Evolutionary conservation across 768 basidiomycete species (phyloP).

Genomic region (Kondoa malvinella): DNA sequence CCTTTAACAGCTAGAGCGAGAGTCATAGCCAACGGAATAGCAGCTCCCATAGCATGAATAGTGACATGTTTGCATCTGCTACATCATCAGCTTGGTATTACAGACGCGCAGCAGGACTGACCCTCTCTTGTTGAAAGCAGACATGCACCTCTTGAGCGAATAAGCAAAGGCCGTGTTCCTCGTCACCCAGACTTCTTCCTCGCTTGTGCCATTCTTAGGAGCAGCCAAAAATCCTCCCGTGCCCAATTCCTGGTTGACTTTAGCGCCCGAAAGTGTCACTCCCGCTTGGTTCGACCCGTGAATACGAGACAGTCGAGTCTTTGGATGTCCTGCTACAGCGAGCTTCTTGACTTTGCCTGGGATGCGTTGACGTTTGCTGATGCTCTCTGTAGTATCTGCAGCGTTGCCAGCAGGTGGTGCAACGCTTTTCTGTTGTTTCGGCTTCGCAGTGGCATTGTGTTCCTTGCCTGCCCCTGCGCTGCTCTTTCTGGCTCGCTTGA

Average conservation of each 20-base stretch:
- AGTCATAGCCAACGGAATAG: conserved; percentile 62
- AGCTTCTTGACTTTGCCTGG: conserved; percentile 12
- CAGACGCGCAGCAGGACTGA: background rate
- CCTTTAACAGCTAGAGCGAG: conserved; percentile 54
- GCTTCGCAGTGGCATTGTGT: conserved; percentile 13
- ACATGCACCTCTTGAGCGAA: conserved; percentile 23
- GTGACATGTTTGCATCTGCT: conserved; percentile 54
- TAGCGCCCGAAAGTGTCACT: conserved; percentile 14
- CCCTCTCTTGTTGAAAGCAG: conserved; percentile 24
- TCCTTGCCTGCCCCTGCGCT: conserved; percentile 1
- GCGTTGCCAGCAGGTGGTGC: background rate
- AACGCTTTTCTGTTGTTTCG: background rate
- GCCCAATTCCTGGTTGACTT: conserved; percentile 13
- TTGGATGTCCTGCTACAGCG: conserved; percentile 2
- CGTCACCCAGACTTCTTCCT: conserved; percentile 18
- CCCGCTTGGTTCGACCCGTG: conserved; percentile 13
- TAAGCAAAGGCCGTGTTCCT: conserved; percentile 16
- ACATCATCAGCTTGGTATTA: background rate
- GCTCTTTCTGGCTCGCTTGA: conserved; percentile 10
- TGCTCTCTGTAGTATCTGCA: background rate
- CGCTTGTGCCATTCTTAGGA: background rate
- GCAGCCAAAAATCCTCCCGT: conserved; percentile 13
- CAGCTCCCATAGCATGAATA: conserved; percentile 71
- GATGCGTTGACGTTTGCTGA: conserved; percentile 3
- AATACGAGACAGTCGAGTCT: background rate